Evolutionary conservation across 202 grass and related monocot species (phyloP).

Genomic region (Bolboschoenoplectus hybrid): DNA sequence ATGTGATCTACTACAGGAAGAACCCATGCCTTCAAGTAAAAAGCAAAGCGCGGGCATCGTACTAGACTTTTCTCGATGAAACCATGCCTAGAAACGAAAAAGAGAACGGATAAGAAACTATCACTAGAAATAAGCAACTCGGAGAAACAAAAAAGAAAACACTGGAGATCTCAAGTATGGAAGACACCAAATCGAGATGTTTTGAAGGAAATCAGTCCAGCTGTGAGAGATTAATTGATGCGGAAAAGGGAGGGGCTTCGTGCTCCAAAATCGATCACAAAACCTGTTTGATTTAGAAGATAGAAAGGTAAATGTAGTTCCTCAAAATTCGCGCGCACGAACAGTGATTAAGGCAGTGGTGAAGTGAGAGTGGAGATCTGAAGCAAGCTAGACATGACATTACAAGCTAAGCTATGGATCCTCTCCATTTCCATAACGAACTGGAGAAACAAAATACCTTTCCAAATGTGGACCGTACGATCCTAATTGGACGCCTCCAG

Average conservation of each 20-base stretch:
- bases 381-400: slow-evolving; percentile 9
- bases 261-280: slow-evolving; percentile 23
- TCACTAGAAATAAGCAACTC: not conserved
- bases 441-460: not conserved
- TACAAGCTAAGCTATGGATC: not conserved
- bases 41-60: slow-evolving; percentile 63
- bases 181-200: not conserved
- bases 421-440: not conserved
- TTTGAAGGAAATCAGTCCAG: not conserved
- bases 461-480: not conserved
- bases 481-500: not conserved
- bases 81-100: slow-evolving; percentile 33
- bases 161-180: slow-evolving; percentile 7
- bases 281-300: not conserved
- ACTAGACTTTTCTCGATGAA: slow-evolving; percentile 46
- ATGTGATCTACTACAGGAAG: slow-evolving; percentile 87
- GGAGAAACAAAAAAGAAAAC: too few species aligned
- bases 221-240: not conserved
- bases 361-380: slow-evolving; percentile 31
- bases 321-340: not conserved
- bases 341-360: not conserved
- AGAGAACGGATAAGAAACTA: not conserved
- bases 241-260: not conserved
- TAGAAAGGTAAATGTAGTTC: slow-evolving; percentile 5
- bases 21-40: slow-evolving; percentile 82